Conservation (phyloP, 179 eudicot genomes). For the Actinidia chinensis region DNA sequence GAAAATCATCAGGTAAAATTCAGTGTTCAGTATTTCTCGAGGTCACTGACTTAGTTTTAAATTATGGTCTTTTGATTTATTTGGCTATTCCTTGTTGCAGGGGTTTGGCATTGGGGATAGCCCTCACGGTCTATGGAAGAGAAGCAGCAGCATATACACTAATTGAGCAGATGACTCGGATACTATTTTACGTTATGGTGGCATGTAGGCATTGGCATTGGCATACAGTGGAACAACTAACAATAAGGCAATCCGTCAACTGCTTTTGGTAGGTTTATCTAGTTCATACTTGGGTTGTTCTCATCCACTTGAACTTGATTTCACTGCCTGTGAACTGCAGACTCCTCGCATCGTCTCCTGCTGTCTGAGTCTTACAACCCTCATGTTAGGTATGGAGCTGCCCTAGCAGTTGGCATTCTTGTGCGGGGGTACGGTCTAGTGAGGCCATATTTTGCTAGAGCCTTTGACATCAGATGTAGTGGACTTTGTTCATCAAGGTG, state of each 20-base stretch:
- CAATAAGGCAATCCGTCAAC: conserved; percentile 95
- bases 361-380: conserved; percentile 97
- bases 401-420: conserved; percentile 94
- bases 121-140: conserved; percentile 94
- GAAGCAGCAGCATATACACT: conserved; percentile 96
- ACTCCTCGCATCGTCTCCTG: conserved; percentile 91
- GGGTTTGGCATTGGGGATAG: conserved; percentile 94
- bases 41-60: too few relatives aligned
- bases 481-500: conserved; percentile 98
- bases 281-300: conserved; percentile 6
- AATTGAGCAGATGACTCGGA: conserved; percentile 97
- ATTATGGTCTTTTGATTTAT: background rate
- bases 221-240: conserved; percentile 95
- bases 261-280: conserved; percentile 28
- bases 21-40: background rate
- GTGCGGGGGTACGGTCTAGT: conserved; percentile 92
- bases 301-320: conserved; percentile 14
- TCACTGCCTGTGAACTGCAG: conserved; percentile 45
- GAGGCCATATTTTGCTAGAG: conserved; percentile 96
- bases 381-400: conserved; percentile 99
- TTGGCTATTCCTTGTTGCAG: conserved; percentile 34
- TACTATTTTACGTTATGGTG: conserved; percentile 96
- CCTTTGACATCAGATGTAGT: conserved; percentile 94
- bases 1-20: conserved; percentile 82
- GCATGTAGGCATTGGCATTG: conserved; percentile 95